Evolutionary conservation across 805 yeast species (phyloP).

Genomic region (Candida dajiaensis): DNA sequence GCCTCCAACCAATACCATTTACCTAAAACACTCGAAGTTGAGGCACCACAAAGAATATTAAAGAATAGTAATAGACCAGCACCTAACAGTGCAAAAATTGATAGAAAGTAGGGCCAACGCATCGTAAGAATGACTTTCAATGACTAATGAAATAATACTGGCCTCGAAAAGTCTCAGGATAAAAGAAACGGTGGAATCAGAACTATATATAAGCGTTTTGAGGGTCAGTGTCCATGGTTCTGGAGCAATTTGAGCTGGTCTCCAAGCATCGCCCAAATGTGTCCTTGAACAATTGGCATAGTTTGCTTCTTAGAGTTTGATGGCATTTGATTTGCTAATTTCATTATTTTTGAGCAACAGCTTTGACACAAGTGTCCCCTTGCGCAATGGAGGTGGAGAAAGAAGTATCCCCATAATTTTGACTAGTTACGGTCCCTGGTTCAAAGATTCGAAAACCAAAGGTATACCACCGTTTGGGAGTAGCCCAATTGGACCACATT

Average conservation of each 20-base stretch:
- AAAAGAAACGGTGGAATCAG: not conserved
- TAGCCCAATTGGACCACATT: no score
- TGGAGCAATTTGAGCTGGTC: not conserved
- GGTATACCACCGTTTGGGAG: no score
- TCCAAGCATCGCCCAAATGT: not conserved
- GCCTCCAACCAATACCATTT: constrained; percentile 78
- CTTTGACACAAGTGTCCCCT: not conserved
- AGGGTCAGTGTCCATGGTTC: no score
- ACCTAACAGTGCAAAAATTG: constrained; percentile 34
- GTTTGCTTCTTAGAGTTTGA: not conserved
- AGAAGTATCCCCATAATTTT: no score
- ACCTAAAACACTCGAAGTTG: constrained; percentile 46
- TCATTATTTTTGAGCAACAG: not conserved
- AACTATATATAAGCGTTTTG: not conserved
- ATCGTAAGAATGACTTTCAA: constrained; percentile 4
- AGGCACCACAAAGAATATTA: constrained; percentile 59
- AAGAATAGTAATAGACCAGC: constrained; percentile 53
- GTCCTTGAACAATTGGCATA: not conserved
- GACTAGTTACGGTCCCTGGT: no score
- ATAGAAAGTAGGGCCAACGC: constrained; percentile 26
- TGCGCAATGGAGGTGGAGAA: not conserved
- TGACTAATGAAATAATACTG: not conserved
- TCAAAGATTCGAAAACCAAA: no score
- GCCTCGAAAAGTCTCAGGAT: not conserved
- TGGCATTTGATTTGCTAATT: not conserved